phyloP scores from a whole-genome alignment of 805 yeast genomes.

The Saturnispora bothae region DNA sequence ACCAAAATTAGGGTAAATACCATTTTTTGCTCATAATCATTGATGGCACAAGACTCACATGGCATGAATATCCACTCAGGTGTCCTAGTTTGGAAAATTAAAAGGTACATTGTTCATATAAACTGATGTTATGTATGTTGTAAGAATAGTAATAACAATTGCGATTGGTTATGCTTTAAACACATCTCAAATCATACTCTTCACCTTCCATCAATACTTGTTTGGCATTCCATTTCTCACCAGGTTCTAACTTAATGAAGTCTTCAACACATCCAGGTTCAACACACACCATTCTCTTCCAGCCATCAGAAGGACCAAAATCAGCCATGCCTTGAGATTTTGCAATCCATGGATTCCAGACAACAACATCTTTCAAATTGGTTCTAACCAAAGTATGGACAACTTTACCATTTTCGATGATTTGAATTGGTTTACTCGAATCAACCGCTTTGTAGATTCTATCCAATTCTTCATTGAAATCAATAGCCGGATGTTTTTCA shows the following conservation, averaged over 20 bases:
- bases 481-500: constrained; percentile 67
- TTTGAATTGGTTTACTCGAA: constrained; percentile 46
- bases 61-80: too few species aligned
- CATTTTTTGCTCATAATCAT: too few species aligned
- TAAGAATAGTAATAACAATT: too few species aligned
- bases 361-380: constrained; percentile 59
- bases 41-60: too few species aligned
- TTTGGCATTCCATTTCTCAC: constrained; percentile 63
- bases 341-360: constrained; percentile 96
- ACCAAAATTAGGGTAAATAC: too few species aligned
- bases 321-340: constrained; percentile 80
- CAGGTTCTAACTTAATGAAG: constrained; percentile 55
- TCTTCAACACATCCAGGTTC: constrained; percentile 87
- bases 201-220: constrained; percentile 48
- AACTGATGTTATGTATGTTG: too few species aligned
- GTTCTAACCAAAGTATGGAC: constrained; percentile 55
- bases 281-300: constrained; percentile 79
- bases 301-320: constrained; percentile 80
- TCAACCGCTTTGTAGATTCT: constrained; percentile 65
- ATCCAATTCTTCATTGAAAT: constrained; percentile 72
- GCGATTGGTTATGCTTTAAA: neutral
- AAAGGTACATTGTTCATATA: too few species aligned
- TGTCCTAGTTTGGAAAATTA: too few species aligned
- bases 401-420: constrained; percentile 63
- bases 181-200: too few species aligned